Evolutionary conservation across 2,329 filamentous ascomycete species (phyloP).

Genomic region (Lojkania enalia): DNA sequence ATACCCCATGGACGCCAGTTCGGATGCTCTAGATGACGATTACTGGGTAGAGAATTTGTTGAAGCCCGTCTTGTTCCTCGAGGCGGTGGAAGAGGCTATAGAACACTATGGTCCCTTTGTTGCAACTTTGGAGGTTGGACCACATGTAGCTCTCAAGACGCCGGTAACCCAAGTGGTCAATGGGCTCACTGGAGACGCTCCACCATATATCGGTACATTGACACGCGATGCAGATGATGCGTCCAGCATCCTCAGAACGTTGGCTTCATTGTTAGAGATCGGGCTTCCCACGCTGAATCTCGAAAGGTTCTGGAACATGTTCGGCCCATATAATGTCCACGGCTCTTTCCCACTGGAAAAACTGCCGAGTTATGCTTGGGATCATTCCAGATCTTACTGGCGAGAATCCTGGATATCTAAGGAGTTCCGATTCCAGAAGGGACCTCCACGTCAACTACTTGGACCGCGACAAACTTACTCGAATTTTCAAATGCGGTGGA

Average conservation of each 20-base stretch:
- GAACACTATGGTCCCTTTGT: constrained; percentile 35
- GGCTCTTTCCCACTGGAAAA: no score
- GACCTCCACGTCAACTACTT: constrained; percentile 13
- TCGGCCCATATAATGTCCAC: no score
- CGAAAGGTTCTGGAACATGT: no score
- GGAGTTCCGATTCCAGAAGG: constrained; percentile 2
- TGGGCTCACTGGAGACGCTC: background rate
- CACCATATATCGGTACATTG: constrained; percentile 19
- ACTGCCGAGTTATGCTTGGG: constrained; percentile 37
- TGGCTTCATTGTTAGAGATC: no score
- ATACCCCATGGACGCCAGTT: background rate
- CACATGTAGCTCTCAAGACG: constrained; percentile 51
- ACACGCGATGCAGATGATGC: constrained; percentile 22
- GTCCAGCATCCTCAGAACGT: no score
- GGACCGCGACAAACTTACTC: constrained; percentile 4
- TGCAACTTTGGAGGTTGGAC: constrained; percentile 52
- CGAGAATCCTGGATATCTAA: constrained; percentile 17
- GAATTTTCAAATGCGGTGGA: constrained; percentile 5
- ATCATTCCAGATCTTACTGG: constrained; percentile 32
- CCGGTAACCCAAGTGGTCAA: constrained; percentile 44
- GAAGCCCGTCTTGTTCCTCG: constrained; percentile 49
- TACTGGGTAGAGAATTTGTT: constrained; percentile 56
- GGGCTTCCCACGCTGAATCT: no score
- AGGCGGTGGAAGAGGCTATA: constrained; percentile 41
- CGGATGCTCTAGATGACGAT: constrained; percentile 6